These are phyloP conservation scores for Cetradonia linearis DNA, from an alignment of 495 filamentous ascomycete genomes.

Conservation along the genomic window DNA sequence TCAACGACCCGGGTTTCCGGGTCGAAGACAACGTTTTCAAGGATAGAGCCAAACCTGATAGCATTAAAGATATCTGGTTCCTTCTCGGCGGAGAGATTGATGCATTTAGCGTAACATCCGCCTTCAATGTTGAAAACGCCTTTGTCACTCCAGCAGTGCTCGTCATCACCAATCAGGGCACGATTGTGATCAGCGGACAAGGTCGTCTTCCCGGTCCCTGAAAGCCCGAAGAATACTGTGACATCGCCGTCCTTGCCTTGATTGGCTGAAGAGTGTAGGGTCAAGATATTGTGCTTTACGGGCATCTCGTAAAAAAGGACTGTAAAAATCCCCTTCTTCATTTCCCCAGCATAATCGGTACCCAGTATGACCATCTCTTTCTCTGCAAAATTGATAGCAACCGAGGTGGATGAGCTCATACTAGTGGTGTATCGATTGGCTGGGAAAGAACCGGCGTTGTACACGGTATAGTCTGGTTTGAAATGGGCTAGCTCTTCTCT, in stretches of 20 bases:
- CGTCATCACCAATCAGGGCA: slow-evolving; percentile 92
- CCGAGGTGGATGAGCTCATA: slow-evolving; percentile 91
- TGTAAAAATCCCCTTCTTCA: slow-evolving; percentile 99
- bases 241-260: slow-evolving; percentile 82
- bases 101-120: slow-evolving; percentile 95
- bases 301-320: slow-evolving; percentile 99
- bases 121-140: slow-evolving; percentile 99
- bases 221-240: slow-evolving; percentile 98
- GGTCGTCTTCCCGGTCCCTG: slow-evolving; percentile 97
- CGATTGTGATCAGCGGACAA: slow-evolving; percentile 95
- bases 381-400: slow-evolving; percentile 79
- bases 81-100: slow-evolving; percentile 96
- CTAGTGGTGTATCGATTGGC: slow-evolving; percentile 96
- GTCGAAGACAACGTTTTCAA: slow-evolving; percentile 98
- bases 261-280: slow-evolving; percentile 90
- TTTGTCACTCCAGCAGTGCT: slow-evolving; percentile 97
- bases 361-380: slow-evolving; percentile 98
- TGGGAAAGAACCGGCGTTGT: slow-evolving; percentile 97
- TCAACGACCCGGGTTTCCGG: slow-evolving; percentile 79
- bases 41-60: slow-evolving; percentile 91
- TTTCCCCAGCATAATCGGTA: slow-evolving; percentile 98
- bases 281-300: slow-evolving; percentile 97
- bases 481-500: slow-evolving; percentile 88
- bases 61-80: slow-evolving; percentile 97
- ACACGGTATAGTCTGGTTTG: slow-evolving; percentile 98